Base-by-base conservation (phyloP, 305 asterid genomes). In the Withania somnifera region DNA sequence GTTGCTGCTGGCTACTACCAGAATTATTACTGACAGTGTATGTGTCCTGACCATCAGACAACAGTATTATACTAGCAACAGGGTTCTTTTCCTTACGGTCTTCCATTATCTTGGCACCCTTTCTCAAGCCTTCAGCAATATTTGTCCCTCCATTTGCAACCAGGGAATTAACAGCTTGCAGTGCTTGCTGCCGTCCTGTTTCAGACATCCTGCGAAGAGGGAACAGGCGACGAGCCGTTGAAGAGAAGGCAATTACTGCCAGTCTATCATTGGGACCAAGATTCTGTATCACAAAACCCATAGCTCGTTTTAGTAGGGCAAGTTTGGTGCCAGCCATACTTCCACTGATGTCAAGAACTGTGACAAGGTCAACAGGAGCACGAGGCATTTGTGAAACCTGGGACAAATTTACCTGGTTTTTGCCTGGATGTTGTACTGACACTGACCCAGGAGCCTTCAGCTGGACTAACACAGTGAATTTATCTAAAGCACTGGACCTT, bases 21-120 rank as follows among this genome's bases (percentile, higher is more conserved):
- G 8, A 19, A 22, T 58, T 19, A 15, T 10, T 51, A 5, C 71
- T 81, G 58, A 81, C 11, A 15, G 86, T 54, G 80, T 82, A 85
- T 11, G 91, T 89, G 58, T 91, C 92, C 9, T 82, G 83, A 52
- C 94, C 94, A 58, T 91, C 94, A 38, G 94, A 89, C 81, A 91
- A 85, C 86, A 91, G 83, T n/a, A 91, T 85, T 79, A 91, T 88
- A 82, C 88, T 85, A 7, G 87, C 51, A 0, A 89, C 91, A 0
- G 91, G 84, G 68, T 89, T 89, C 69, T 60, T 67, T 20, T 36
- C 54, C n/a, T 58, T 86, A 82, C 93, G 78, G 50, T 91, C 88
- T 24, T 82, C 93, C 54, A 89, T 87, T 58, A 87, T 91, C 26
- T 50, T 81, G 40, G 83, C 89, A 6, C 92, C 92, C 83, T 83